Evolutionary conservation across 345 rosid genomes (phyloP), one percentile per base, ranked within the genome.

Genomic region (Bruguiera parviflora): DNA sequence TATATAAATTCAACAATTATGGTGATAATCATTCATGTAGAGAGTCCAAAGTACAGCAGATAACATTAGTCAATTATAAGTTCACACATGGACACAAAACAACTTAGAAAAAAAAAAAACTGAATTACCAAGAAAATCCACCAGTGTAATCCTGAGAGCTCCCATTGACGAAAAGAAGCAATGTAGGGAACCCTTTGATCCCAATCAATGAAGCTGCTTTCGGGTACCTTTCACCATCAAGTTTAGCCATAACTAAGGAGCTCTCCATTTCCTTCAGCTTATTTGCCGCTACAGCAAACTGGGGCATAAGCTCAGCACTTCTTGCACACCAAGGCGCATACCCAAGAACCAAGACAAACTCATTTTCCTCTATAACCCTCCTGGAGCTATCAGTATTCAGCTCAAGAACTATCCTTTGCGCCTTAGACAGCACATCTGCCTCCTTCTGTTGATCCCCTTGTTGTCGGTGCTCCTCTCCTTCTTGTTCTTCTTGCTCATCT

Each of bases 261-360:
- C 86, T 87, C 31, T 84, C 86, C 35, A 83, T 56, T 68, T 87
- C 98, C 73, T 81, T 87, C 67, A 92, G 85, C 76, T 65, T 69
- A 72, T 79, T 92, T 6, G 96, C 92, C 64, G 98, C 96, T 75
- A 90, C 92, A 47, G 92, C 88, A 35, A 87, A 92, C 51, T 80
- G 80, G 35, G 98, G 98, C 96, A 92, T 92, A 35, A 92, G 79
- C 75, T 92, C 98, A 25, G 98, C 98, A 76, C 98, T 87, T 55
- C 96, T 83, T 15, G 81, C 77, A 20, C 91, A 88, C 96, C 98
- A 92, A 37, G 98, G 96, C 1, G 96, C 93, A 61, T 90, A 92
- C 11, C 98, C 98, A 51, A 92, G 76, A 72, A 90, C 77, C 83
- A 92, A 49, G 28, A 90, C 95, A 75, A 61, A 85, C 80, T 88